These are phyloP conservation scores for Ceratocystis colombiana DNA, from an alignment of 2,329 filamentous ascomycete genomes.

Conservation along the genomic window DNA sequence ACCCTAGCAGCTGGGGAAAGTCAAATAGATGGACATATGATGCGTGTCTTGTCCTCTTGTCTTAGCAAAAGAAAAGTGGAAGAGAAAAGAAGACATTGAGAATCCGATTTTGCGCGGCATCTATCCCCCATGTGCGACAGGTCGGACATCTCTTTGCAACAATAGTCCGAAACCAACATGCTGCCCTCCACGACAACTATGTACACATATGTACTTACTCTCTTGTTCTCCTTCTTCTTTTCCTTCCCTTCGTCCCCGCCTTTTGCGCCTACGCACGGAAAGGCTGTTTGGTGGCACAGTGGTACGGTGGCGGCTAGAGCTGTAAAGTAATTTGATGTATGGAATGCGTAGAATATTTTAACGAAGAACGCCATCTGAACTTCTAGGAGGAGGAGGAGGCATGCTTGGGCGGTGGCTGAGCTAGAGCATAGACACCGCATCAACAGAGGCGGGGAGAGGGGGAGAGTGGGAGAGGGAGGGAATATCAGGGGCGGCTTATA, in stretches of 20 bases:
- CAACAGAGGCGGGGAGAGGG: too few relatives aligned
- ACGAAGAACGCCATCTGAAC: slow-evolving; percentile 10
- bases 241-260: not conserved
- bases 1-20: not conserved
- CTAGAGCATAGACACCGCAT: too few relatives aligned
- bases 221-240: too few relatives aligned
- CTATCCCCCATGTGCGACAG: not conserved
- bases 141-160: not conserved
- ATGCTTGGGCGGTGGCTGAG: not conserved
- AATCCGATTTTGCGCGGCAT: not conserved
- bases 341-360: not conserved
- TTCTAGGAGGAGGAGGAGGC: not conserved
- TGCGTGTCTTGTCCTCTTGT: not conserved
- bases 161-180: slow-evolving; percentile 1
- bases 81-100: not conserved
- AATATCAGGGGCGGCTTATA: too few relatives aligned
- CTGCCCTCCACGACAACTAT: not conserved
- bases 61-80: not conserved
- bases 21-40: too few relatives aligned
- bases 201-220: too few relatives aligned
- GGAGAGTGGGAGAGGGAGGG: too few relatives aligned
- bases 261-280: not conserved
- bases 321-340: not conserved
- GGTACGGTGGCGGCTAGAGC: slow-evolving; percentile 1
- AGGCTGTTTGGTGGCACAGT: not conserved